phyloP scores from a whole-genome alignment of 768 basidiomycete species.

The Russula lepida region DNA sequence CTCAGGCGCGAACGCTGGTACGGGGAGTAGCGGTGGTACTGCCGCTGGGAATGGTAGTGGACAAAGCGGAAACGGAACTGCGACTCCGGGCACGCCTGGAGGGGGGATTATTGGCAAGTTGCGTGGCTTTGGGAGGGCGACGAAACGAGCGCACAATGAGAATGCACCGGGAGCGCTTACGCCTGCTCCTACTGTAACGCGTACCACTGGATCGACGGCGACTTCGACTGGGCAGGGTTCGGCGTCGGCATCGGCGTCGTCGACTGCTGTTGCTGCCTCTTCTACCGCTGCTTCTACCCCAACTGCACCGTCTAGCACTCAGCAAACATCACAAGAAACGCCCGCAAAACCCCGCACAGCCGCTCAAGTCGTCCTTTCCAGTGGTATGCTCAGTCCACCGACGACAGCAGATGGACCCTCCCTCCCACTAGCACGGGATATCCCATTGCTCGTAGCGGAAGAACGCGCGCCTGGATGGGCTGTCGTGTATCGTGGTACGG shows the following conservation, averaged over 20 bases:
- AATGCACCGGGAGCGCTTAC: conserved; percentile 15
- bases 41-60: background rate
- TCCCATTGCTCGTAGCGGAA: conserved; percentile 71
- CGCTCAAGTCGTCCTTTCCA: conserved; percentile 45
- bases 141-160: conserved; percentile 32
- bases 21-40: background rate
- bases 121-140: conserved; percentile 62
- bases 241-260: background rate
- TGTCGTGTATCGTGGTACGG: conserved; percentile 67
- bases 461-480: conserved; percentile 70
- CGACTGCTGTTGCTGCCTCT: background rate
- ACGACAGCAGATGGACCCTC: conserved; percentile 63
- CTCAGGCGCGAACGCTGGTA: background rate
- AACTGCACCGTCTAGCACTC: background rate
- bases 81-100: conserved; percentile 24
- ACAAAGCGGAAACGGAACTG: background rate
- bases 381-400: conserved; percentile 53
- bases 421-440: conserved; percentile 47
- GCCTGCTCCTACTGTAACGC: background rate
- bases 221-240: background rate
- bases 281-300: background rate
- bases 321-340: background rate
- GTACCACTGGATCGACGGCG: background rate
- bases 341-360: conserved; percentile 38
- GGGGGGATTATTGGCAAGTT: conserved; percentile 72